These are phyloP conservation scores for Leishmania lainsoni DNA, from an alignment of 208 protist genomes.

Conservation along the genomic window DNA sequence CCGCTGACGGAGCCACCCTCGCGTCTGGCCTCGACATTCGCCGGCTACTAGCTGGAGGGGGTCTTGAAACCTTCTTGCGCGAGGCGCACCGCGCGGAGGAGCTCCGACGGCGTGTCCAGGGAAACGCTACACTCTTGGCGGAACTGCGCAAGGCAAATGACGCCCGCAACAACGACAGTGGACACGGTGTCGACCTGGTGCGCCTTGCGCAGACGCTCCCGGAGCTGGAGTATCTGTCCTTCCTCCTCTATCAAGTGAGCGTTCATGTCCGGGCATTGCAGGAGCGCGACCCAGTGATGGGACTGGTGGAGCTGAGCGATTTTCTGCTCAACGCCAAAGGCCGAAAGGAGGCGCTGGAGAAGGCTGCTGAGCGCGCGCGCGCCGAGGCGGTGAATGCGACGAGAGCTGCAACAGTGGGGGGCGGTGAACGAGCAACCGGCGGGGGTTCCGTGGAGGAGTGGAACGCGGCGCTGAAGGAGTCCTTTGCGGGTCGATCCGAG, in stretches of 20 bases:
- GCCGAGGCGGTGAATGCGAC: neutral
- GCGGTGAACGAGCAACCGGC: too few relatives aligned
- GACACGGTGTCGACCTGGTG: neutral
- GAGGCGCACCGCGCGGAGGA: conserved; percentile 9
- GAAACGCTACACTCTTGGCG: conserved; percentile 21
- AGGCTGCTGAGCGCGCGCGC: conserved; percentile 18
- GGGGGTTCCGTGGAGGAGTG: neutral
- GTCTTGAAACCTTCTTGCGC: conserved; percentile 15
- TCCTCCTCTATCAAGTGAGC: conserved; percentile 19
- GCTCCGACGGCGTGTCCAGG: conserved; percentile 12
- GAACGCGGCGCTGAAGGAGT: conserved; percentile 20
- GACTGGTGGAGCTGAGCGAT: conserved; percentile 29
- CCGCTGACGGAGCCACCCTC: neutral
- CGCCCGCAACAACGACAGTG: neutral
- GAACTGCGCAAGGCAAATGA: neutral
- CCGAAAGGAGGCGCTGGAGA: conserved; percentile 20
- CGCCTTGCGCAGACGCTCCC: conserved; percentile 23
- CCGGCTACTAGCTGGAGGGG: neutral
- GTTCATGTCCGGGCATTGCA: conserved; percentile 27
- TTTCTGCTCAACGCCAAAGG: conserved; percentile 30
- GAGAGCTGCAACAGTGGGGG: neutral
- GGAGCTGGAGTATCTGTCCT: conserved; percentile 21
- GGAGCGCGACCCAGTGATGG: conserved; percentile 17
- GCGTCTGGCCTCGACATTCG: neutral
- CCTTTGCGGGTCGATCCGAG: conserved; percentile 11